phyloP scores from a whole-genome alignment of 768 basidiomycete genomes.

The Trametes villosa region DNA sequence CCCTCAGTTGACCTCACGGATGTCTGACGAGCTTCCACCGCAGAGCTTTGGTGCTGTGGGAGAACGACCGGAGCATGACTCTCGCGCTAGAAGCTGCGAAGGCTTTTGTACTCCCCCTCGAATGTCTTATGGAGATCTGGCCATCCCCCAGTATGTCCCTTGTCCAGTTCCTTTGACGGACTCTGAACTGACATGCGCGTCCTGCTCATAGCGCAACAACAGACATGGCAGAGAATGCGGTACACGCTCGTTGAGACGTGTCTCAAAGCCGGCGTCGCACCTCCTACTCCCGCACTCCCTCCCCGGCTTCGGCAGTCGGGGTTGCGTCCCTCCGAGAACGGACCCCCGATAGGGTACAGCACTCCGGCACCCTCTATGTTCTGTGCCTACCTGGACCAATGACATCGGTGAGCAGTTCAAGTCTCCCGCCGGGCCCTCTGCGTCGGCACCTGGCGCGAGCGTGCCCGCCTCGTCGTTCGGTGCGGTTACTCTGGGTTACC shows the following conservation, averaged over 20 bases:
- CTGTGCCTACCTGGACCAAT: too few species aligned
- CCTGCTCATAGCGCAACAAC: slow-evolving; percentile 62
- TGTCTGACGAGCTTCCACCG: not conserved
- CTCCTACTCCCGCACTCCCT: slow-evolving; percentile 33
- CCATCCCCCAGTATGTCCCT: slow-evolving; percentile 63
- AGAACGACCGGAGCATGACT: slow-evolving; percentile 56
- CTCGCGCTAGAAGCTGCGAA: slow-evolving; percentile 66
- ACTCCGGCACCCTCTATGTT: too few species aligned
- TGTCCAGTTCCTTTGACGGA: not conserved
- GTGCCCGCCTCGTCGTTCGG: too few species aligned
- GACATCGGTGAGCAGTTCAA: too few species aligned
- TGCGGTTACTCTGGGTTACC: too few species aligned
- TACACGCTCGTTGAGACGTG: slow-evolving; percentile 52
- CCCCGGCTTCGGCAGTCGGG: not conserved
- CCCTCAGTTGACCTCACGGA: too few species aligned
- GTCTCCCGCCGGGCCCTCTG: too few species aligned
- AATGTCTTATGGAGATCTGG: slow-evolving; percentile 65
- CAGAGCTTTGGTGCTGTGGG: slow-evolving; percentile 63
- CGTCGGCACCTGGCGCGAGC: too few species aligned
- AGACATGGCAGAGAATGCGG: slow-evolving; percentile 51
- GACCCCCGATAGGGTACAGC: too few species aligned
- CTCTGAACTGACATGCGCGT: not conserved
- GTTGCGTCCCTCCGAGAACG: not conserved
- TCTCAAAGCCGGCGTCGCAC: slow-evolving; percentile 46
- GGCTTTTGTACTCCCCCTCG: slow-evolving; percentile 57